Evolutionary conservation across 192 early-diverging fungal genomes (phyloP), one percentile per base, ranked within the genome.

Genomic region (Spizellomyces punctatus): DNA sequence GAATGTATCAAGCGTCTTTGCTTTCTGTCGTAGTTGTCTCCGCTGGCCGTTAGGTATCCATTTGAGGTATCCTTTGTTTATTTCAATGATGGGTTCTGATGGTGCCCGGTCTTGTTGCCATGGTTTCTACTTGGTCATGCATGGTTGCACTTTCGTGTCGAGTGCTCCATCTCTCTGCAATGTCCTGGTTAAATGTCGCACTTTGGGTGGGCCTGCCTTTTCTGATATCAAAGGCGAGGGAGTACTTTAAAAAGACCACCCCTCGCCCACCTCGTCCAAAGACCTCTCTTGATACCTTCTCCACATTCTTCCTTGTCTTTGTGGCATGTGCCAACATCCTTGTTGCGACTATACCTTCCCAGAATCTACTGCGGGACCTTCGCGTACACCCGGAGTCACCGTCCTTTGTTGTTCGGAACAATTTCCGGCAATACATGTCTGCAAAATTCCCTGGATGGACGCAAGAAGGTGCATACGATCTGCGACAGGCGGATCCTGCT

Each of bases 381-480:
- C n/a, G 50, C 6, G 60, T 63, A 10, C 36, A 19, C 6, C 59
- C 22, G 0, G 22, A 70, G 10, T 10, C 64, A 6, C 74, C 74
- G 4, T 52, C 63, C n/a, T 76, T 55, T 46, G 58, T 74, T 10
- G 9, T 76, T 7, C 74, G 69, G 12, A 72, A 56, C 36, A 1
- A n/a, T 14, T 76, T 77, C 52, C 54, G 71, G 9, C 50, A 77
- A 0, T 50, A 70, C 62, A 78, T 78, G 76, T 7, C 27, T 42
- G 19, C 12, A 10, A 10, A 16, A 41, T 78, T 48, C 52, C 72
- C 71, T 1, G 62, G 61, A 6, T 78, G 76, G 75, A 36, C 27
- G 27, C 27, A 36, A 36, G 74, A 77, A n/a, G 68, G 46, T 7
- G 16, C 44, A 12, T 43, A 52, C 19, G 16, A 17, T 8, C 16